Base-by-base conservation (phyloP, 2,329 filamentous ascomycete genomes). In the Nemania bipapillata region DNA sequence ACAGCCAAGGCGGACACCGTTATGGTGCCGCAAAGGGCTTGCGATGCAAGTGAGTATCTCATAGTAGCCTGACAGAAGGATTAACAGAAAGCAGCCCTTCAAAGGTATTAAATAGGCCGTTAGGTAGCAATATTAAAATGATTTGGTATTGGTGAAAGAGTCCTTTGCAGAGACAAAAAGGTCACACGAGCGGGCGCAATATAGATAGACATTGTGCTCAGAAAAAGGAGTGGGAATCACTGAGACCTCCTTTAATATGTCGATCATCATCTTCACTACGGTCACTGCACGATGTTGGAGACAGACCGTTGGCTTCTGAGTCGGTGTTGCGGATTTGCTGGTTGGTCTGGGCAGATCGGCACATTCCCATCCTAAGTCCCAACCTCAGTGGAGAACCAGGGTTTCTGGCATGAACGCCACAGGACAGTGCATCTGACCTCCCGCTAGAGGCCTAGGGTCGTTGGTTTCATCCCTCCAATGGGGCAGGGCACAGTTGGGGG, bases 241-340 rank as follows among this genome's bases (percentile, higher is more conserved):
- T 57, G 67, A 60, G 64, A 42, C 64, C 62, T 67, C 67, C 67
- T 72, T 69, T 71, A 69, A 69, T 69, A 66, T 63, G 74, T 74
- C 74, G 74, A 76, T 76, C 74, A 52, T 75, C 69, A 76, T 76
- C 70, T 72, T 75, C 67, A 64, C 66, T 63, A 54, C 65, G 59
- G 45, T 37, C 45, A 49, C 65, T 55, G 54, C 61, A 45, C 42
- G 54, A 20, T 37, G 55, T 68, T 56, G 55, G 59, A 64, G 63
- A 69, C 47, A n/a, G 32, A 49, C 63, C 63, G 58, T 49, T 61
- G 60, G 64, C 52, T 55, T 62, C 60, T 65, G 50, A 66, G 63
- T 63, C 67, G 64, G 49, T 49, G 63, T 55, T 65, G 61, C 20
- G 60, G 65, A 40, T 61, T 65, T 70, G 42, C 40, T 62, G 60